A percentile compares a stretch with the other conserved stretches of the same genome.
Evolutionary conservation across 345 rosid species (phyloP).

Genomic region (Passiflora organensis): DNA sequence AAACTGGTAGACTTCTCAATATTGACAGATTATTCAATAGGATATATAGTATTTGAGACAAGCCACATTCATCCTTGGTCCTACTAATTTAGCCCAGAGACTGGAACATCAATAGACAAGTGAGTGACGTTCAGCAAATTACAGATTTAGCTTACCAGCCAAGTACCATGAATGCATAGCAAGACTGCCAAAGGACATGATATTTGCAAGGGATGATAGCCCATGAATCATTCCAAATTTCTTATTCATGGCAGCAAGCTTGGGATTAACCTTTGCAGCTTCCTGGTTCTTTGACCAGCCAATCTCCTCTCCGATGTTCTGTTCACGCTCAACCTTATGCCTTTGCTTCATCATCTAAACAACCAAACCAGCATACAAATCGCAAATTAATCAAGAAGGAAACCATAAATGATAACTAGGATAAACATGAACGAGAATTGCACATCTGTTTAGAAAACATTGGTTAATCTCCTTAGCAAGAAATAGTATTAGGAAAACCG

Average conservation of each 20-base stretch:
- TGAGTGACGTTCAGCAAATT: conserved; percentile 12
- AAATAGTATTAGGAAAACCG: too few species aligned
- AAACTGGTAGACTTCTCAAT: not conserved
- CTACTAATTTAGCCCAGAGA: not conserved
- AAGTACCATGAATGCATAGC: conserved; percentile 98
- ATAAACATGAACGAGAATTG: not conserved
- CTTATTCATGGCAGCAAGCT: conserved; percentile 96
- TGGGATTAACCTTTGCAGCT: conserved; percentile 71
- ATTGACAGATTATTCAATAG: conserved; percentile 1
- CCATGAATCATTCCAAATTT: conserved; percentile 99
- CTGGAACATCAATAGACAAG: not conserved
- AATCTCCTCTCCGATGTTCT: conserved; percentile 65
- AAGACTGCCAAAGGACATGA: conserved; percentile 85
- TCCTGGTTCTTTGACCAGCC: conserved; percentile 91
- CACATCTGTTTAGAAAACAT: not conserved
- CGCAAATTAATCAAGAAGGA: not conserved
- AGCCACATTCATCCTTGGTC: too few species aligned
- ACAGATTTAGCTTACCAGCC: conserved; percentile 83
- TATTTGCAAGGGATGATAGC: conserved; percentile 85
- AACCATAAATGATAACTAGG: too few species aligned
- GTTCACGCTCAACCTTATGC: conserved; percentile 87
- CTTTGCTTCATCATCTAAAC: conserved; percentile 94
- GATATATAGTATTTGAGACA: too few species aligned
- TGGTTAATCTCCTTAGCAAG: too few species aligned
- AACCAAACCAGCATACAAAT: conserved; percentile 9